These are phyloP conservation scores for Panicum miliaceum DNA, from an alignment of 176 grass and related monocot genomes.

Conservation along the genomic window DNA sequence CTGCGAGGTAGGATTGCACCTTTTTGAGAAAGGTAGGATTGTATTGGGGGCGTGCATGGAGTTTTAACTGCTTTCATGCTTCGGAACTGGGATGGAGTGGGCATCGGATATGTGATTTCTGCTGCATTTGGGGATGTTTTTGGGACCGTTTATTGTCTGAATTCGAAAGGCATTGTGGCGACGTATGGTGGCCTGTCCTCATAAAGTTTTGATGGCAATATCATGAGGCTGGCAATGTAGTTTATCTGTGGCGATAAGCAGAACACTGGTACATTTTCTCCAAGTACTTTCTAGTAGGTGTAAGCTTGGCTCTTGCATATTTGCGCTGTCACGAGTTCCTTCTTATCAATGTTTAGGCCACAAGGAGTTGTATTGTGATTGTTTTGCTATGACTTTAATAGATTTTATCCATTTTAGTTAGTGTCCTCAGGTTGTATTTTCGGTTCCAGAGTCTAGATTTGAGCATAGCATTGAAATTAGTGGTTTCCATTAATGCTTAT, in stretches of 20 bases:
- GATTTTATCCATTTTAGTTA: background rate
- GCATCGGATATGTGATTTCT: conserved; percentile 20
- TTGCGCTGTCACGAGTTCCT: background rate
- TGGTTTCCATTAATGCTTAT: background rate
- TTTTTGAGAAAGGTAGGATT: background rate
- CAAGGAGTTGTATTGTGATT: background rate
- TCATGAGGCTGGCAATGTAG: background rate
- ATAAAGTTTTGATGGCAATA: conserved; percentile 8
- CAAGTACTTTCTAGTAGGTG: background rate
- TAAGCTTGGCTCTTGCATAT: conserved; percentile 1
- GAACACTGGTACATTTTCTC: background rate
- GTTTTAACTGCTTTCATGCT: background rate
- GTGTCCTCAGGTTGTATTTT: background rate
- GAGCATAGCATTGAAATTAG: background rate
- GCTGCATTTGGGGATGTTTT: background rate
- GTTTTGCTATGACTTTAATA: background rate
- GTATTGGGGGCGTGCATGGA: background rate
- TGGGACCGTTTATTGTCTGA: background rate
- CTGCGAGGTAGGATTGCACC: background rate
- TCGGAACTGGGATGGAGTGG: background rate
- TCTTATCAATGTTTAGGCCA: background rate
- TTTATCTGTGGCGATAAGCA: conserved; percentile 11
- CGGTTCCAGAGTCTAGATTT: background rate
- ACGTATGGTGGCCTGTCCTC: background rate
- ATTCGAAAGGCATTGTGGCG: background rate